A percentile compares a stretch with the other conserved stretches of the same genome.
These are phyloP conservation scores for Colletotrichum navitas DNA, from an alignment of 2,329 filamentous ascomycete genomes.

Conservation along the genomic window DNA sequence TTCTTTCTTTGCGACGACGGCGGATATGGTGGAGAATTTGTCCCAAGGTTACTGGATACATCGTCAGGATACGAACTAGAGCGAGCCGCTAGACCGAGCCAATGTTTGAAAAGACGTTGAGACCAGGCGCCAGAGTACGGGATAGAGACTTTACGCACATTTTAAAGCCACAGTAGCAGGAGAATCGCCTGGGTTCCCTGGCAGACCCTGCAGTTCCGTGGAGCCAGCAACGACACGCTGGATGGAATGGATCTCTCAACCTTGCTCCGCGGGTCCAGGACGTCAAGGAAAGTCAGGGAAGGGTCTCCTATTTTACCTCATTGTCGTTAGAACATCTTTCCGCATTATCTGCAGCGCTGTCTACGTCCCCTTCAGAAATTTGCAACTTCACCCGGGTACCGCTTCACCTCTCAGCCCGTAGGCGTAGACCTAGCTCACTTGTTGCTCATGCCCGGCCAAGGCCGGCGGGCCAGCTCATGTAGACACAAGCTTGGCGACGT, in stretches of 20 bases:
- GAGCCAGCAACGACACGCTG: constrained; percentile 14
- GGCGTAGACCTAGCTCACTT: neutral
- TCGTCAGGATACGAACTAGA: constrained; percentile 11
- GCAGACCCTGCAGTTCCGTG: constrained; percentile 30
- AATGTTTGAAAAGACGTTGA: constrained; percentile 39
- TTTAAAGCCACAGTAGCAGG: constrained; percentile 35
- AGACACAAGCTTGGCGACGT: constrained; percentile 4
- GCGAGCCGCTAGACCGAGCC: constrained; percentile 29
- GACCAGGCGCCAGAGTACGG: constrained; percentile 31
- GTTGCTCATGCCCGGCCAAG: neutral
- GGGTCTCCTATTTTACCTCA: constrained; percentile 22
- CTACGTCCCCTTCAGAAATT: neutral
- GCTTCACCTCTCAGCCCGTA: neutral
- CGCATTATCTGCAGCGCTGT: constrained; percentile 1
- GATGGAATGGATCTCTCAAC: constrained; percentile 12
- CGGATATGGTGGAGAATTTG: constrained; percentile 20
- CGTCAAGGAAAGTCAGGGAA: constrained; percentile 18
- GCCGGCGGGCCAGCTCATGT: constrained; percentile 3
- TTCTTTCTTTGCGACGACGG: constrained; percentile 18
- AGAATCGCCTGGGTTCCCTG: constrained; percentile 15
- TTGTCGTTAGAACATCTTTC: constrained; percentile 2
- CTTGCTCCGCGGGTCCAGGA: neutral
- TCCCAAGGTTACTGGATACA: constrained; percentile 12
- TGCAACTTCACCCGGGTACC: too few relatives aligned
- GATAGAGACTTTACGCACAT: constrained; percentile 40